Evolutionary conservation across 1,284 basidiomycete genomes (phyloP).

Genomic region (Volvariella surrecta): DNA sequence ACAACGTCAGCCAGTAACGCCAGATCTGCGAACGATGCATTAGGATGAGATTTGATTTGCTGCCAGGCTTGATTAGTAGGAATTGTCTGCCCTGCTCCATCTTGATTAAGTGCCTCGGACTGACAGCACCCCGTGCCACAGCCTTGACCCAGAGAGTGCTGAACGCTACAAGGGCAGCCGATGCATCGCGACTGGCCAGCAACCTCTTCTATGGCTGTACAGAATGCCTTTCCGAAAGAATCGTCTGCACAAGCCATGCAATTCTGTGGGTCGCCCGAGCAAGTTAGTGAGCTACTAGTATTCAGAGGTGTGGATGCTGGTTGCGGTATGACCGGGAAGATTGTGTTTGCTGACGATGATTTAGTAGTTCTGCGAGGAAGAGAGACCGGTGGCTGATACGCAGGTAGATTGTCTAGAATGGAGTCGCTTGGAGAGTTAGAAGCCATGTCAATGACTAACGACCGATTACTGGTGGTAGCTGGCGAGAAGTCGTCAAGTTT

Average conservation of each 20-base stretch:
- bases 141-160: conserved; percentile 2
- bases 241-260: conserved; percentile 77
- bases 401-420: conserved; percentile 68
- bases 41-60: conserved; percentile 82
- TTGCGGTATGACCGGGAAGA: conserved; percentile 41
- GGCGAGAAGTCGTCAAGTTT: conserved; percentile 19
- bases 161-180: conserved; percentile 36
- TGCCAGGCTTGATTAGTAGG: conserved; percentile 82
- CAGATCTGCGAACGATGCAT: conserved; percentile 76
- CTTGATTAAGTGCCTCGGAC: conserved; percentile 5
- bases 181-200: conserved; percentile 41
- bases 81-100: conserved; percentile 42
- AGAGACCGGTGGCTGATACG: conserved; percentile 71
- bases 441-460: neutral
- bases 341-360: conserved; percentile 28
- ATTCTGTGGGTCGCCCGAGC: conserved; percentile 46
- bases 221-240: conserved; percentile 81
- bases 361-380: conserved; percentile 45
- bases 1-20: conserved; percentile 83
- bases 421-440: conserved; percentile 24
- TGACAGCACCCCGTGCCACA: conserved; percentile 19
- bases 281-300: conserved; percentile 16
- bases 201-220: conserved; percentile 63
- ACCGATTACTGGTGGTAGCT: neutral
- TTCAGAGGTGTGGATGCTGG: conserved; percentile 14